A percentile compares a stretch with the other conserved stretches of the same genome.
Conservation (phyloP, 176 grass and related monocot genomes). For the Triticum timopheevii region DNA sequence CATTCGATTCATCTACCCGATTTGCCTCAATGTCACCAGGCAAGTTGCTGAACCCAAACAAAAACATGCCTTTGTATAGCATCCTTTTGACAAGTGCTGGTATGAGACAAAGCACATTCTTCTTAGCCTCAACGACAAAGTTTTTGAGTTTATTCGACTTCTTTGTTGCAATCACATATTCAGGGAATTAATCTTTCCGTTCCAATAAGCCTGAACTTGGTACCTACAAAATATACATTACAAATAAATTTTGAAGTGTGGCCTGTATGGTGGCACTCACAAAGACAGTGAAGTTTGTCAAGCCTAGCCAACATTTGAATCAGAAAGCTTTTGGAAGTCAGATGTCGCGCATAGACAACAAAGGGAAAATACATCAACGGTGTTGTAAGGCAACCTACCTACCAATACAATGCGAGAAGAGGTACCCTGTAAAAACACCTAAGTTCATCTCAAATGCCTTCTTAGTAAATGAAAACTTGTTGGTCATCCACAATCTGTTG, state of each 20-base stretch:
- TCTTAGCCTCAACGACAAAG: conserved; percentile 54
- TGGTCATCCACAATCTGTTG: too few relatives aligned
- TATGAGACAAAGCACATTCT: conserved; percentile 35
- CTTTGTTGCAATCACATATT: conserved; percentile 36
- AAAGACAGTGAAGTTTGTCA: too few relatives aligned
- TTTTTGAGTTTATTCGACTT: conserved; percentile 65
- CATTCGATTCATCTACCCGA: conserved; percentile 58
- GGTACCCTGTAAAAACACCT: too few relatives aligned
- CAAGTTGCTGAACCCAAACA: conserved; percentile 77
- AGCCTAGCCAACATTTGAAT: too few relatives aligned
- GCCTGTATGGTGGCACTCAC: too few relatives aligned
- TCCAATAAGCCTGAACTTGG: conserved; percentile 19
- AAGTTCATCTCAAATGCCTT: too few relatives aligned
- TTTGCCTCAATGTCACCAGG: conserved; percentile 38
- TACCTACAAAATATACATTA: conserved; percentile 20
- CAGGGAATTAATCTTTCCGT: not conserved
- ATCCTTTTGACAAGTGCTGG: conserved; percentile 77
- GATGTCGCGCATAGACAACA: too few relatives aligned
- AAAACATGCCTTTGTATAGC: conserved; percentile 61
- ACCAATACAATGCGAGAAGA: too few relatives aligned
- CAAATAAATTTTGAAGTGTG: conserved; percentile 75
- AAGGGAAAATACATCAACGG: too few relatives aligned
- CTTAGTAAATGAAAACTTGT: too few relatives aligned
- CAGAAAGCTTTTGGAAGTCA: too few relatives aligned
- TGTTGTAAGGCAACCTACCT: too few relatives aligned